Evolutionary conservation across 2,329 filamentous ascomycete species (phyloP).

Genomic region (Purpureocillium takamizusanense): DNA sequence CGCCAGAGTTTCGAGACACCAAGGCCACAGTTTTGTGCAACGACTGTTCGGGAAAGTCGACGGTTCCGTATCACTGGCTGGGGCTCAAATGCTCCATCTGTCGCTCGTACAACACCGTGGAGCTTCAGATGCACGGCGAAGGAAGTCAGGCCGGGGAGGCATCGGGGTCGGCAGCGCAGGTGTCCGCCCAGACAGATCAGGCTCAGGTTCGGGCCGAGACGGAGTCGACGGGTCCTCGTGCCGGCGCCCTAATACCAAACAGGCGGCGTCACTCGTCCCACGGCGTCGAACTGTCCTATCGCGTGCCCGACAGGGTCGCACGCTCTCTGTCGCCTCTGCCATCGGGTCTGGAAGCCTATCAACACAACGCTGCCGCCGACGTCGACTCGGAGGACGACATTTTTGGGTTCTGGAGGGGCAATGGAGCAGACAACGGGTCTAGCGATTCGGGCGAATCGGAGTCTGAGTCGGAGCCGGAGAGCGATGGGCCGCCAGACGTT

Average conservation of each 20-base stretch:
- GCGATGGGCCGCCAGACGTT: constrained; percentile 20
- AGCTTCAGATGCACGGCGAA: constrained; percentile 50
- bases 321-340: constrained; percentile 34
- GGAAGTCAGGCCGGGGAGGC: constrained; percentile 16
- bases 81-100: constrained; percentile 79
- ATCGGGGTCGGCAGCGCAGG: constrained; percentile 4
- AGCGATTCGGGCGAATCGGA: constrained; percentile 39
- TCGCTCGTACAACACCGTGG: constrained; percentile 60
- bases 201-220: constrained; percentile 13
- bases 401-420: constrained; percentile 46
- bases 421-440: constrained; percentile 37
- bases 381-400: constrained; percentile 47
- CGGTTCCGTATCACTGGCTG: constrained; percentile 87
- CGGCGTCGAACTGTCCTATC: constrained; percentile 20
- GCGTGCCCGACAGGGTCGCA: constrained; percentile 30
- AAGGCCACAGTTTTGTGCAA: constrained; percentile 85
- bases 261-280: constrained; percentile 31
- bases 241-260: constrained; percentile 10
- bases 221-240: constrained; percentile 5
- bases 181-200: not conserved
- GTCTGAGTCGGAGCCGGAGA: constrained; percentile 24
- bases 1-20: constrained; percentile 68
- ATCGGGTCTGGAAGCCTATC: constrained; percentile 15
- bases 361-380: constrained; percentile 18
- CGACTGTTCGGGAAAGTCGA: constrained; percentile 83